phyloP scores from a whole-genome alignment of 768 basidiomycete species.

The Rhodotorula sphaerocarpa region DNA sequence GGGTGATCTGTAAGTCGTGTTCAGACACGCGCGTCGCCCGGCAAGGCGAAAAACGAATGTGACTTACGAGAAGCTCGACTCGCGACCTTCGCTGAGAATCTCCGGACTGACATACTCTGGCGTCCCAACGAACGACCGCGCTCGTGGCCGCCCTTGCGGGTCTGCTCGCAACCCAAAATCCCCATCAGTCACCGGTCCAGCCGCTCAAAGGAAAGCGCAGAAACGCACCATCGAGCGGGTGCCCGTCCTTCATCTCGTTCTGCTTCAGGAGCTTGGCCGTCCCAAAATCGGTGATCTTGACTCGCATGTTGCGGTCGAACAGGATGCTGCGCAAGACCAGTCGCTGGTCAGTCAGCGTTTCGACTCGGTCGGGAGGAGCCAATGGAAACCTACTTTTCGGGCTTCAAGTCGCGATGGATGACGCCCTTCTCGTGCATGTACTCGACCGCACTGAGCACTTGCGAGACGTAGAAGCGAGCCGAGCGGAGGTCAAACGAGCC shows the following conservation, averaged over 20 bases:
- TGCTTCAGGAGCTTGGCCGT: constrained; percentile 51
- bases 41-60: too few relatives aligned
- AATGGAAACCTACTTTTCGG: constrained; percentile 44
- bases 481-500: constrained; percentile 79
- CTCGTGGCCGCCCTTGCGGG: constrained; percentile 14
- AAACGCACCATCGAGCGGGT: constrained; percentile 9
- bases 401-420: constrained; percentile 63
- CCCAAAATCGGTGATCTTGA: constrained; percentile 96
- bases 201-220: background rate
- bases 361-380: background rate
- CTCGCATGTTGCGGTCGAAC: constrained; percentile 72
- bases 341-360: background rate
- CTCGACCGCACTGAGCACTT: constrained; percentile 75
- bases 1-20: too few relatives aligned
- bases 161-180: background rate
- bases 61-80: constrained; percentile 60
- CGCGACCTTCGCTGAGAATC: constrained; percentile 61
- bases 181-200: background rate
- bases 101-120: constrained; percentile 86
- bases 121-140: constrained; percentile 69
- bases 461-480: constrained; percentile 76
- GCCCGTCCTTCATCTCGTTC: constrained; percentile 10
- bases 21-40: too few relatives aligned
- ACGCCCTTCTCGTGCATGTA: constrained; percentile 87
- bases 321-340: constrained; percentile 57